A percentile compares a stretch with the other conserved stretches of the same genome.
These are phyloP conservation scores for Candida morakotiae DNA, from an alignment of 805 yeast genomes.

Conservation along the genomic window DNA sequence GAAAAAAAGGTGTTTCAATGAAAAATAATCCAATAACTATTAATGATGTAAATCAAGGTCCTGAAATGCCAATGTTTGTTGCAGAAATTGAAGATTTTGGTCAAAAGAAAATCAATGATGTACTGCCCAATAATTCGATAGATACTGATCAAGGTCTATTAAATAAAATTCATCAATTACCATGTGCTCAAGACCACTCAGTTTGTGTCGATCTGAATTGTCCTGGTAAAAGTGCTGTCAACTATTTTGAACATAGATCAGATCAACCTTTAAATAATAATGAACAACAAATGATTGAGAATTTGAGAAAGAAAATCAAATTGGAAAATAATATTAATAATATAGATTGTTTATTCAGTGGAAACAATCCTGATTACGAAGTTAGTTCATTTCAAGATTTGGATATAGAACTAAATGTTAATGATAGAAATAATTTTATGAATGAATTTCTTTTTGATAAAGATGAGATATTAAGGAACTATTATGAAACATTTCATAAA, in stretches of 20 bases:
- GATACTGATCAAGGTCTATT: conserved; percentile 3
- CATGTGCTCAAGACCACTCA: conserved; percentile 10
- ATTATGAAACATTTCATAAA: conserved; percentile 16
- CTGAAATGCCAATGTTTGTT: conserved; percentile 9
- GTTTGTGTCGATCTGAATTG: conserved; percentile 10
- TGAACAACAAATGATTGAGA: conserved; percentile 7
- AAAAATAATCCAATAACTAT: conserved; percentile 2
- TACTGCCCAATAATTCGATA: neutral
- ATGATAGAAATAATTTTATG: conserved; percentile 8
- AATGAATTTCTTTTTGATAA: conserved; percentile 10
- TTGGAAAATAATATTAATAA: conserved; percentile 10
- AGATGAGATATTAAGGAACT: conserved; percentile 9
- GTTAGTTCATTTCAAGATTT: conserved; percentile 8
- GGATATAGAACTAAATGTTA: conserved; percentile 4
- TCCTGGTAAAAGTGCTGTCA: conserved; percentile 10
- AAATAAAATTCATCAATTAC: conserved; percentile 7
- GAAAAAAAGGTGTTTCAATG: conserved; percentile 44
- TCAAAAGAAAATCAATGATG: neutral
- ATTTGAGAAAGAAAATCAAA: conserved; percentile 9
- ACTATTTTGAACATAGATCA: conserved; percentile 4
- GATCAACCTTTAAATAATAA: neutral
- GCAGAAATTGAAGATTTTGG: conserved; percentile 16
- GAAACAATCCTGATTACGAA: conserved; percentile 5
- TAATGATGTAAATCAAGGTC: conserved; percentile 9
- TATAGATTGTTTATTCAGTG: conserved; percentile 11